Evolutionary conservation across 305 asterid genomes (phyloP), one percentile per base, ranked within the genome.

Genomic region (Fraxinus xanthoxyloides): DNA sequence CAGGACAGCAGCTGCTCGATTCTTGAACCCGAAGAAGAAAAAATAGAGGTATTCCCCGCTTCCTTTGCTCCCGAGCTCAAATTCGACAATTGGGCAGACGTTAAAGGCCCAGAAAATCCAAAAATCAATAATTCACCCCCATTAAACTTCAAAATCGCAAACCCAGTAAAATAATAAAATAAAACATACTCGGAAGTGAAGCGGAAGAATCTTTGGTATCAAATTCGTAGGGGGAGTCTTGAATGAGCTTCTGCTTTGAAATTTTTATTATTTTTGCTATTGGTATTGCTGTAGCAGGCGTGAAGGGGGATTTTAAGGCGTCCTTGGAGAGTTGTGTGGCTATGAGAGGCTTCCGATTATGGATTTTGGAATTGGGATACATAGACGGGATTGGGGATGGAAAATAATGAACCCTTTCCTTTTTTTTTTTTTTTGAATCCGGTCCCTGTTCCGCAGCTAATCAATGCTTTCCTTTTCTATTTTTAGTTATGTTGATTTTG

Each of bases 61-160:
- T n/a, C n/a, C n/a, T n/a, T n/a, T n/a, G n/a, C 97, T 85, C 86
- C 95, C 3, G 94, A 77, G 10, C 91, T 87, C 90, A 90, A 85
- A 81, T 90, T 92, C 4, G 94, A 89, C 82, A 96, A 82, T 28
- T 86, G 89, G 46, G 97, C 97, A 31, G 98, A 93, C 17, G 98
- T 96, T 73, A 96, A 81, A 32, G 98, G 98, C 90, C 93, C 98
- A 94, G 82, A 83, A 84, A 81, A 85, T 77, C 59, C 80, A 78
- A 70, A 46, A 85, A 38, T 80, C 67, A 43, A 78, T 21, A 4
- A 78, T 36, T 21, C 4, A 72, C 7, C 74, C 24, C 76, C 61
- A 21, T 59, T 0, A 24, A 72, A 19, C 31, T 15, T 2, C 48
- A 81, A 19, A 75, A 61, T 36, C 59, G 74, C 65, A 78, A 61